These are phyloP conservation scores for Sporothrix euskadiensis DNA, from an alignment of 2,329 filamentous ascomycete species.

Conservation along the genomic window DNA sequence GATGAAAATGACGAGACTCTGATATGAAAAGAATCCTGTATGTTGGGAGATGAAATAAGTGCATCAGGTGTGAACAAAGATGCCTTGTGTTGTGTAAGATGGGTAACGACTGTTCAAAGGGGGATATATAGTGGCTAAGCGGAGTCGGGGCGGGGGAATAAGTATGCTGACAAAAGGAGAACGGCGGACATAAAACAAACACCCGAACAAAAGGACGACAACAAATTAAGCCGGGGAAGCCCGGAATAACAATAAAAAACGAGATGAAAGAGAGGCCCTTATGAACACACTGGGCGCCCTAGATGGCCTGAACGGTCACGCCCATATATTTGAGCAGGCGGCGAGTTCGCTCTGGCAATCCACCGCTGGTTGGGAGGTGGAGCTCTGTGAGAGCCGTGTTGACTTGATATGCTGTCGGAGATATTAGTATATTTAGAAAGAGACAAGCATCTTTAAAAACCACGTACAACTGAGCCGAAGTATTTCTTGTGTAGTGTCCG, in stretches of 20 bases:
- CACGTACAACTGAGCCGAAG: too few relatives aligned
- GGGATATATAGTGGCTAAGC: neutral
- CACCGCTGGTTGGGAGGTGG: too few relatives aligned
- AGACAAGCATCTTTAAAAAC: too few relatives aligned
- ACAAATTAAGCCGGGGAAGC: neutral
- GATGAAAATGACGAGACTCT: neutral
- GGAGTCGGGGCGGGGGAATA: neutral
- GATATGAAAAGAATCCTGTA: neutral
- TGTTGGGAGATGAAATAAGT: neutral
- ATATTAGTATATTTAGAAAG: too few relatives aligned
- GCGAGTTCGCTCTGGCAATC: too few relatives aligned
- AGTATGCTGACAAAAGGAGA: slow-evolving; percentile 1
- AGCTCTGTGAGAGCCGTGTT: too few relatives aligned
- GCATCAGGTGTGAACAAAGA: neutral
- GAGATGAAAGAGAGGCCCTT: neutral
- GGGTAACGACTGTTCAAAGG: neutral
- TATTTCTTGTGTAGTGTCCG: too few relatives aligned
- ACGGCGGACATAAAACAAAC: neutral
- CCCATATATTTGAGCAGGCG: too few relatives aligned
- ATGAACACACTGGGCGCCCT: neutral
- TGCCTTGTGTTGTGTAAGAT: neutral
- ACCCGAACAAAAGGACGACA: neutral
- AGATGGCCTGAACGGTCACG: too few relatives aligned
- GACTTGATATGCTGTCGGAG: too few relatives aligned
- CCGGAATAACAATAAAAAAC: neutral